Evolutionary conservation across 1,284 basidiomycete genomes (phyloP), one percentile per base, ranked within the genome.

Genomic region (Malassezia brasiliensis): DNA sequence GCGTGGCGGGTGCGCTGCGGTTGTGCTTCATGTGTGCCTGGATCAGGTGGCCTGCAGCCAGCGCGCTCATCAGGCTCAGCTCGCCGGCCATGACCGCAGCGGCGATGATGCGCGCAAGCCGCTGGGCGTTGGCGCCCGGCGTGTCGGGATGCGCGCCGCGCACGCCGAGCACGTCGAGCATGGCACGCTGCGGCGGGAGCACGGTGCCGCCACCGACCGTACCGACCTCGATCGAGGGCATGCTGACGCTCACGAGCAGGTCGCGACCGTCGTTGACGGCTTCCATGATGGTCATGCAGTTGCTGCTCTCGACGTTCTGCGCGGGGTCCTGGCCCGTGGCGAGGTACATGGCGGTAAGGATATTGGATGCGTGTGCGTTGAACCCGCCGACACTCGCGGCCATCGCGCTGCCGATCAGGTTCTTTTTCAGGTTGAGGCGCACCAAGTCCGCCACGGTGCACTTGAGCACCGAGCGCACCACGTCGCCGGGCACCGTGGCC

Each of bases 211-310:
- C 93, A 36, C 93, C 93, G 36, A 98, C 85, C 22, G 93, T 98
- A n/a, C 74, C 74, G 15, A 75, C 74, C 47, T 75, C 74, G 52
- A 76, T 75, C 38, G 67, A 72, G 6, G 73, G 73, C 74, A 75
- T 74, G 39, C 65, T 67, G 9, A 71, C 68, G 2, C 69, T 69
- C 45, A 74, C 62, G 51, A 96, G 81, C 5, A 98, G 81, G 75
- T 99, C 94, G 68, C 88, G 79, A 54, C 85, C 90, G 64, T 86
- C 82, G 78, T 96, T 96, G 39, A 83, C 84, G 15, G 90, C 84
- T 77, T 99, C 94, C 91, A 96, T 96, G 48, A 94, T 78, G 7
- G 91, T 98, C 80, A 99, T 96, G 77, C 94, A 99, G 75, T 89
- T 93, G 50, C 90, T 93, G 61, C 88, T 91, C 79, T 96, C 94